Evolutionary conservation across 2,329 filamentous ascomycete species (phyloP).

Genomic region (Myriosclerotinia duriaeana): DNA sequence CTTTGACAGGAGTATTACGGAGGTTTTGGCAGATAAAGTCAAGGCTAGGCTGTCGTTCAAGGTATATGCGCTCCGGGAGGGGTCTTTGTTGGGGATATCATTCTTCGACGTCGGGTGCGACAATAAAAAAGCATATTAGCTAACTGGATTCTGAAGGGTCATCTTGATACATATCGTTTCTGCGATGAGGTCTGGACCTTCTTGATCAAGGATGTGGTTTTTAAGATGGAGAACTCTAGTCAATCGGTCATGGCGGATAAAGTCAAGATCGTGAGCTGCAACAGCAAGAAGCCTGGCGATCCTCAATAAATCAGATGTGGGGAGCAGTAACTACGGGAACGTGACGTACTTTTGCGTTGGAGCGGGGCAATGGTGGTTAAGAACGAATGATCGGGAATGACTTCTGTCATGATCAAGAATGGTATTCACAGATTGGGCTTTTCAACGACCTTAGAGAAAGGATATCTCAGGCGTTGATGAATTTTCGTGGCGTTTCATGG

Average conservation of each 20-base stretch:
- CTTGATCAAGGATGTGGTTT: constrained; percentile 96
- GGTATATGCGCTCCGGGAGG: constrained; percentile 53
- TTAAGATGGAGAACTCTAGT: constrained; percentile 83
- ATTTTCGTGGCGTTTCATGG: constrained; percentile 12
- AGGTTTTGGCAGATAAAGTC: constrained; percentile 88
- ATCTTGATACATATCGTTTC: constrained; percentile 97
- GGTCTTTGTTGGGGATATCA: not conserved
- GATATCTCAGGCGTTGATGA: constrained; percentile 12
- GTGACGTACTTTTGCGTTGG: not conserved
- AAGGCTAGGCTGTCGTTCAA: constrained; percentile 92
- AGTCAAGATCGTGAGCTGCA: constrained; percentile 98
- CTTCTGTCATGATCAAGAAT: not conserved
- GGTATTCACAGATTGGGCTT: constrained; percentile 7
- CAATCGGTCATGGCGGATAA: constrained; percentile 78
- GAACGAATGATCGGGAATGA: not conserved
- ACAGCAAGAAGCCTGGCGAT: constrained; percentile 76
- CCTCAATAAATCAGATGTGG: constrained; percentile 37
- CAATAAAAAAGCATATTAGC: constrained; percentile 23
- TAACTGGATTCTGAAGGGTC: constrained; percentile 61
- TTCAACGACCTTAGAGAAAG: constrained; percentile 5
- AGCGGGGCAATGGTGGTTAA: not conserved
- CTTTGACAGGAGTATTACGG: constrained; percentile 91
- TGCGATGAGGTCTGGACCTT: constrained; percentile 99
- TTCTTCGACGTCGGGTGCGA: not conserved
- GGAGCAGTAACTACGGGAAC: not conserved